A percentile compares a stretch with the other conserved stretches of the same genome.
These are phyloP conservation scores for Stagonosporopsis rhizophila DNA, from an alignment of 2,329 filamentous ascomycete genomes.

Conservation along the genomic window DNA sequence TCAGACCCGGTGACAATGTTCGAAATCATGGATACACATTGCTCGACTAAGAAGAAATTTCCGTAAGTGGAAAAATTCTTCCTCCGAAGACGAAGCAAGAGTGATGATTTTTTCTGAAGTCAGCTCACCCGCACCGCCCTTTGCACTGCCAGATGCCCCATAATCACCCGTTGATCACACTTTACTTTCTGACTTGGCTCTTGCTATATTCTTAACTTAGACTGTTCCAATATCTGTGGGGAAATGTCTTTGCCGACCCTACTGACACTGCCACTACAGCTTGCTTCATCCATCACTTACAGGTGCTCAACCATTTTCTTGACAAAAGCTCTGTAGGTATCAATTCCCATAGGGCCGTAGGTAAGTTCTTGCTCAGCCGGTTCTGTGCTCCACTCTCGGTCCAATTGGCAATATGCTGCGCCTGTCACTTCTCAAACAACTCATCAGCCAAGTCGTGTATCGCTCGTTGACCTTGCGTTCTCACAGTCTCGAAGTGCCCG, in stretches of 20 bases:
- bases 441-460: not conserved
- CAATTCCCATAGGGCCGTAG: not conserved
- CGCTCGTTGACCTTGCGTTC: not conserved
- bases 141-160: too few relatives aligned
- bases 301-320: not conserved
- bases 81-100: not conserved
- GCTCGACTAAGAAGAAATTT: not conserved
- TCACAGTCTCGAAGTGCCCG: not conserved
- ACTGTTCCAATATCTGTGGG: too few relatives aligned
- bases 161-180: too few relatives aligned
- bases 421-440: not conserved
- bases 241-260: too few relatives aligned
- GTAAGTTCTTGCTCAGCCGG: not conserved
- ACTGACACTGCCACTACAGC: too few relatives aligned
- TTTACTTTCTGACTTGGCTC: too few relatives aligned
- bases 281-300: too few relatives aligned
- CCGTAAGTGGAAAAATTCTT: not conserved
- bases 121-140: not conserved
- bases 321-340: not conserved
- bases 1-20: not conserved
- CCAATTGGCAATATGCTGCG: not conserved
- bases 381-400: not conserved
- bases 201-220: too few relatives aligned
- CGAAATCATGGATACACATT: not conserved
- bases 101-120: not conserved